Percentiles rank a stretch among this genome's conserved stretches.
phyloP scores from a whole-genome alignment of 805 yeast genomes.

The Kodamaea leandrae region DNA sequence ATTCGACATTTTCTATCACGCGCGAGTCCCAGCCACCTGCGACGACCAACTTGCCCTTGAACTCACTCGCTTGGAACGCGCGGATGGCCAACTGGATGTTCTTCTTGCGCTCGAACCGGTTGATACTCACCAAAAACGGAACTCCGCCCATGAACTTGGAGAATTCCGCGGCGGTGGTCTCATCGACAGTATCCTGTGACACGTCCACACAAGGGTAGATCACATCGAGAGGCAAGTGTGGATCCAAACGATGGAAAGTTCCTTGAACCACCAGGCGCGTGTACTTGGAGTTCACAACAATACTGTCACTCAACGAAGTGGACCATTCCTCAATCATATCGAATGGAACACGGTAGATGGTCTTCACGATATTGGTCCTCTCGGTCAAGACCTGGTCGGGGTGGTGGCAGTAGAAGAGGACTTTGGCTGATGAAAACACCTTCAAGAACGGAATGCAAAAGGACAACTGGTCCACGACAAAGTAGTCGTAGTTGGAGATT shows the following conservation, averaged over 20 bases:
- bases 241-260: slow-evolving; percentile 55
- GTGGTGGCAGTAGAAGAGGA: slow-evolving; percentile 91
- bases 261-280: slow-evolving; percentile 66
- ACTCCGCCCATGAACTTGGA: slow-evolving; percentile 31
- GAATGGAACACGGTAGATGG: slow-evolving; percentile 75
- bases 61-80: slow-evolving; percentile 51
- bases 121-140: slow-evolving; percentile 65
- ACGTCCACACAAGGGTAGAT: slow-evolving; percentile 78
- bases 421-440: slow-evolving; percentile 35
- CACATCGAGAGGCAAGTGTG: slow-evolving; percentile 39
- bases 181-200: slow-evolving; percentile 18
- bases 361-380: slow-evolving; percentile 53
- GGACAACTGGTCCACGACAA: slow-evolving; percentile 85
- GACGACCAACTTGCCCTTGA: slow-evolving; percentile 51
- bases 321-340: slow-evolving; percentile 82
- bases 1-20: slow-evolving; percentile 71
- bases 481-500: slow-evolving; percentile 57
- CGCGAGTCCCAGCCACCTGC: slow-evolving; percentile 91
- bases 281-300: slow-evolving; percentile 86
- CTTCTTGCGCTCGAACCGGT: slow-evolving; percentile 87
- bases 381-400: slow-evolving; percentile 82
- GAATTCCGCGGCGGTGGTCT: slow-evolving; percentile 31
- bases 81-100: slow-evolving; percentile 74
- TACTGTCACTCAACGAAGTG: slow-evolving; percentile 68
- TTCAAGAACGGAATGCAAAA: slow-evolving; percentile 74